A percentile compares a stretch with the other conserved stretches of the same genome.
Evolutionary conservation across 2,329 filamentous ascomycete genomes (phyloP).

Genomic region (Rachicladosporium sp.): DNA sequence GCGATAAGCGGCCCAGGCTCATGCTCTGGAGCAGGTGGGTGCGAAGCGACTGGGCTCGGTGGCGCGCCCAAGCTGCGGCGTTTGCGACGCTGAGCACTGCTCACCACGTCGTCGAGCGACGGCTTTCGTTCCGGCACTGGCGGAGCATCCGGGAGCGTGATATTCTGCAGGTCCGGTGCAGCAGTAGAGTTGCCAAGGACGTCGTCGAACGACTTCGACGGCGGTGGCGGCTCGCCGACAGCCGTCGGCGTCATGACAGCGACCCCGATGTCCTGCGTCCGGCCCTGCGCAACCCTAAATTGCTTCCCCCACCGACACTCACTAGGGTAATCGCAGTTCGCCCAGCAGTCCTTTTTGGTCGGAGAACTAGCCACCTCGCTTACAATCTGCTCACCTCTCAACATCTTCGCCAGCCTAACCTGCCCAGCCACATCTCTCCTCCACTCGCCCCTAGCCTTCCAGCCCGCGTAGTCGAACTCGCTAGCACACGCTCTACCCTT

Average conservation of each 20-base stretch:
- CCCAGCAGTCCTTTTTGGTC: conserved; percentile 30
- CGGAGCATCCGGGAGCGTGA: too few species aligned
- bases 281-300: conserved; percentile 12
- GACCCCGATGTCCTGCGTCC: too few species aligned
- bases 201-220: too few species aligned
- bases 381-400: not conserved
- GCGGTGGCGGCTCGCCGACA: too few species aligned
- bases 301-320: conserved; percentile 32
- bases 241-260: too few species aligned
- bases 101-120: conserved; percentile 17
- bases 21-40: conserved; percentile 10
- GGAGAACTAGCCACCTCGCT: conserved; percentile 1
- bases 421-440: conserved; percentile 16
- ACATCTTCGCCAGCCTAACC: conserved; percentile 13
- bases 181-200: too few species aligned
- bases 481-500: conserved; percentile 33
- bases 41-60: conserved; percentile 16
- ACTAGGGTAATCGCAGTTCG: conserved; percentile 33
- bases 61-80: conserved; percentile 12
- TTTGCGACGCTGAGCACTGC: conserved; percentile 17
- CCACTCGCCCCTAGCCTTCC: conserved; percentile 38
- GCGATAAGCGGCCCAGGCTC: not conserved
- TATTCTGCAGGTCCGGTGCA: too few species aligned
- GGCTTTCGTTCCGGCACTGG: conserved; percentile 5
- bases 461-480: conserved; percentile 42